Conservation (phyloP, 1,139 yeast species). For the Nakaseomyces delphensis region DNA sequence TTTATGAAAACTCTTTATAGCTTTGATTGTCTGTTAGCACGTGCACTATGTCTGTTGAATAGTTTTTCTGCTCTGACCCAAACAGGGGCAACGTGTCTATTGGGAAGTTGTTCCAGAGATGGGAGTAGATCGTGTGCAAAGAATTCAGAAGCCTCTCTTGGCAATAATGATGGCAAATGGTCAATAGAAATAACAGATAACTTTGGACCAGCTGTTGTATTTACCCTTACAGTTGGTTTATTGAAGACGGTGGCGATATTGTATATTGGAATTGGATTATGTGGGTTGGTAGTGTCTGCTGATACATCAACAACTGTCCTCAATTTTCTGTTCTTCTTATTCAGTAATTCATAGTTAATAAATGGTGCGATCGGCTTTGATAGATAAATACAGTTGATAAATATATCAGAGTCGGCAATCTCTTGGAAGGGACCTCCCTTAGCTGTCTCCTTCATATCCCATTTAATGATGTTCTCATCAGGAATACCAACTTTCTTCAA, state of each 20-base stretch:
- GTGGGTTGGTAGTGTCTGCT: conserved; percentile 97
- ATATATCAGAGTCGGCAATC: conserved; percentile 77
- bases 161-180: conserved; percentile 88
- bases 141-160: conserved; percentile 93
- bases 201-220: conserved; percentile 71
- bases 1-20: conserved; percentile 20
- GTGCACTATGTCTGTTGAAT: conserved; percentile 73
- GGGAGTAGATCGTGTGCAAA: conserved; percentile 84
- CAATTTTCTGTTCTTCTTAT: conserved; percentile 56
- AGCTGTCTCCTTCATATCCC: conserved; percentile 97
- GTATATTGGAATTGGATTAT: conserved; percentile 94
- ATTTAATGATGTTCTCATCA: conserved; percentile 69
- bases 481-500: conserved; percentile 82
- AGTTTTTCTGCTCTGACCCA: conserved; percentile 84
- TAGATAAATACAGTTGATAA: conserved; percentile 90
- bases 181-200: conserved; percentile 92
- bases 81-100: conserved; percentile 73
- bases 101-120: conserved; percentile 71
- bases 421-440: conserved; percentile 96
- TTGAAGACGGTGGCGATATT: conserved; percentile 80
- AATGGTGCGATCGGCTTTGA: conserved; percentile 93
- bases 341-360: conserved; percentile 59
- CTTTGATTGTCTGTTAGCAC: conserved; percentile 40
- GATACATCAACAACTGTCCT: conserved; percentile 94
- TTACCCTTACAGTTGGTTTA: conserved; percentile 80